A percentile compares a stretch with the other conserved stretches of the same genome.
These are phyloP conservation scores for Pleodorina starrii DNA, from an alignment of 139 green algal species.

Conservation along the genomic window DNA sequence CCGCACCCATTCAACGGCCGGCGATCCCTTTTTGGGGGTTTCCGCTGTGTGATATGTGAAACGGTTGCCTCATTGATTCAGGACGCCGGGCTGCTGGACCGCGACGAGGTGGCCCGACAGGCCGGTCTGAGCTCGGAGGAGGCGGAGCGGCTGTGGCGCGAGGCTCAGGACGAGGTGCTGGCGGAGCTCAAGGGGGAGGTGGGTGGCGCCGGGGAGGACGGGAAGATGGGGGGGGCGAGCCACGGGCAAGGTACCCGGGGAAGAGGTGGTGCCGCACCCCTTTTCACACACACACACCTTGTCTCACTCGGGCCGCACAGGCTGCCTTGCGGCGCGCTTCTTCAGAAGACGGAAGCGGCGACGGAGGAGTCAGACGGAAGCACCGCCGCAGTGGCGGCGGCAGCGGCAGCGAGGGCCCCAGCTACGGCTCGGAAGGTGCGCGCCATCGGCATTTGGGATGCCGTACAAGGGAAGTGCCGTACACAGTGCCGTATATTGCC, in stretches of 20 bases:
- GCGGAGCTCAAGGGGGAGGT: slow-evolving; percentile 30
- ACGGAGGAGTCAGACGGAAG: not conserved
- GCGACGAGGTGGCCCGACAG: not conserved
- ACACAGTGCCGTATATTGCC: not conserved
- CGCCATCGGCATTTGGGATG: no score
- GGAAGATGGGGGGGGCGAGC: not conserved
- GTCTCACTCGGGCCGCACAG: no score
- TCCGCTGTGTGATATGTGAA: no score
- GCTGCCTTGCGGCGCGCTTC: not conserved
- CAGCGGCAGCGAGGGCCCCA: not conserved
- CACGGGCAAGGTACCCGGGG: not conserved
- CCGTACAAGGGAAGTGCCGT: not conserved
- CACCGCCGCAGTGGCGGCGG: not conserved
- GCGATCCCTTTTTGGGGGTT: no score
- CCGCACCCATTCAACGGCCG: no score
- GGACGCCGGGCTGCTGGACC: not conserved
- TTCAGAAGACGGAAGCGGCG: not conserved
- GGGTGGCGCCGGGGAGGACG: not conserved
- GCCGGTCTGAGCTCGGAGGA: not conserved
- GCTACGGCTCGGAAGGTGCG: slow-evolving; percentile 3
- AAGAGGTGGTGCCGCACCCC: not conserved
- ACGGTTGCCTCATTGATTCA: no score
- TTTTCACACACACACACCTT: not conserved
- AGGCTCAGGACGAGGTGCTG: slow-evolving; percentile 34
- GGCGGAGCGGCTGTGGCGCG: slow-evolving; percentile 11